Evolutionary conservation across 2,329 filamentous ascomycete species (phyloP).

Genomic region (Aspergillus persii): DNA sequence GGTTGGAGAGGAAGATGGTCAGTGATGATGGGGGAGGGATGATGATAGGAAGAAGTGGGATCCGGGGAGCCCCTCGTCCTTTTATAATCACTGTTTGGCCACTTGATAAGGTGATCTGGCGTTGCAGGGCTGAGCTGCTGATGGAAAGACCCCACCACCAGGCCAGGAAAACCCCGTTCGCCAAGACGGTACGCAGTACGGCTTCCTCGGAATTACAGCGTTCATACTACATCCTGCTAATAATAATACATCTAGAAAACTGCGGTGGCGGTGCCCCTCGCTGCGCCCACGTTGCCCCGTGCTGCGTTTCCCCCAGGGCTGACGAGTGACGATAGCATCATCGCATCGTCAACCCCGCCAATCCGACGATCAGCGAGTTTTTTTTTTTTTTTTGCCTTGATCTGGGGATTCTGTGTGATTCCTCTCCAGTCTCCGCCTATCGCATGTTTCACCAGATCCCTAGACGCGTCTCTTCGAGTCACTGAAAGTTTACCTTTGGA

Average conservation of each 20-base stretch:
- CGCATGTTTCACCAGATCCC: too few species aligned
- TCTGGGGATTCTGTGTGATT: too few species aligned
- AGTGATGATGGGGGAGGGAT: neutral
- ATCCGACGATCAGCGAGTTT: too few species aligned
- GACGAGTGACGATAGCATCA: too few species aligned
- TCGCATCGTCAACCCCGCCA: too few species aligned
- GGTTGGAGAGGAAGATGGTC: neutral
- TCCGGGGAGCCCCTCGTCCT: constrained; percentile 7
- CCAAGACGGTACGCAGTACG: constrained; percentile 7
- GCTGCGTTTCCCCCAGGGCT: too few species aligned
- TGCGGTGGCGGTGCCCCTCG: too few species aligned
- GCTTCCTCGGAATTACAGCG: neutral
- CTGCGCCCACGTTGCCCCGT: too few species aligned
- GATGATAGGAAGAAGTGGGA: constrained; percentile 1
- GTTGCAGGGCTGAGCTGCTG: constrained; percentile 16
- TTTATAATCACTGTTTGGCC: constrained; percentile 17
- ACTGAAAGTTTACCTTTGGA: too few species aligned
- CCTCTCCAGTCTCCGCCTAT: too few species aligned
- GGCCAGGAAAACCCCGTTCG: constrained; percentile 2
- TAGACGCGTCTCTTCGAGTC: too few species aligned
- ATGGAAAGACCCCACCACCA: constrained; percentile 9
- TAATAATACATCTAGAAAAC: constrained; percentile 1
- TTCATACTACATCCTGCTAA: neutral
- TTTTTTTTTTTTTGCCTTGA: too few species aligned
- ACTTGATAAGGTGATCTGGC: constrained; percentile 15